These are phyloP conservation scores for Candida insectorum DNA, from an alignment of 805 yeast species.

Conservation along the genomic window DNA sequence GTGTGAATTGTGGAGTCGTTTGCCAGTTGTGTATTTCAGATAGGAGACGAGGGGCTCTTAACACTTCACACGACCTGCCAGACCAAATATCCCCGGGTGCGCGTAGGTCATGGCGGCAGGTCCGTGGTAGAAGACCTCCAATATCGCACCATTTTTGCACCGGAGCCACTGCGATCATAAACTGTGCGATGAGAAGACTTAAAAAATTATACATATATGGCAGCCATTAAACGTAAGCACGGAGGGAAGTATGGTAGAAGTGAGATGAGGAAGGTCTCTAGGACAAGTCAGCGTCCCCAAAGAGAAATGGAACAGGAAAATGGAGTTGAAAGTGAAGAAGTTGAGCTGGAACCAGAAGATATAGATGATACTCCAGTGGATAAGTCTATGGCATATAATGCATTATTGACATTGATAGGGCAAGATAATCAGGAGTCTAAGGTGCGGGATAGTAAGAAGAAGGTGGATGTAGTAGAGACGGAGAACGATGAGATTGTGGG, in stretches of 20 bases:
- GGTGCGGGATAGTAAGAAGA: conserved; percentile 5
- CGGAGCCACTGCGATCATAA: too few species aligned
- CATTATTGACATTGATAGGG: conserved; percentile 59
- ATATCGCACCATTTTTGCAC: too few species aligned
- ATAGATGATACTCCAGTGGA: too few species aligned
- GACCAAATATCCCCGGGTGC: too few species aligned
- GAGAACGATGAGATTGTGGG: conserved; percentile 34
- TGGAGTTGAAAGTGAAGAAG: conserved; percentile 1
- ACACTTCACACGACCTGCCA: too few species aligned
- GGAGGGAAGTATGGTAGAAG: conserved; percentile 46
- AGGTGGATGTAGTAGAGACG: conserved; percentile 16
- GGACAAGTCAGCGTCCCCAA: conserved; percentile 44
- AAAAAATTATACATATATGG: conserved; percentile 2
- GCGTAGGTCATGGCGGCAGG: too few species aligned
- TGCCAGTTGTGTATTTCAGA: too few species aligned
- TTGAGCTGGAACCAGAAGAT: too few species aligned
- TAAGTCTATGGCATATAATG: conserved; percentile 52
- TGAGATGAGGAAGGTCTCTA: conserved; percentile 56
- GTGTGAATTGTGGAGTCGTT: too few species aligned
- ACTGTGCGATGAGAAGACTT: conserved; percentile 8
- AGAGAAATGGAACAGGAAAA: conserved; percentile 1
- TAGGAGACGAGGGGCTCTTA: too few species aligned
- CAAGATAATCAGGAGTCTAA: conserved; percentile 31
- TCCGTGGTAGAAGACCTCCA: too few species aligned
- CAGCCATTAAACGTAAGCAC: conserved; percentile 3